These are phyloP conservation scores for Malus domestica DNA, from an alignment of 306 rosid species.

Conservation along the genomic window DNA sequence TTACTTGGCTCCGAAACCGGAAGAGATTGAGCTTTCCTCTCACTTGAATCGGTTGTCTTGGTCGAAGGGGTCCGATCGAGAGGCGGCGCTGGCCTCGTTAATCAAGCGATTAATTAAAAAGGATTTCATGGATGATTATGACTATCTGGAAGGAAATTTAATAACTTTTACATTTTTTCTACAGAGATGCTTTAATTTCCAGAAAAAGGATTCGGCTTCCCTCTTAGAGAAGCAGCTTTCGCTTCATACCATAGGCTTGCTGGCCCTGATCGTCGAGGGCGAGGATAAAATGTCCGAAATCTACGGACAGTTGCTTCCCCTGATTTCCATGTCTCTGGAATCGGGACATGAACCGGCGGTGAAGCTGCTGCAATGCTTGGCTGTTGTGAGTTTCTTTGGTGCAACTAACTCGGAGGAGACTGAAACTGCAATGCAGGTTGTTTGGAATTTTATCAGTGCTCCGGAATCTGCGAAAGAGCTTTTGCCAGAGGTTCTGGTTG, in stretches of 20 bases:
- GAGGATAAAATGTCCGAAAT: not conserved
- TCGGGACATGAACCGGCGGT: not conserved
- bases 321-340: not conserved
- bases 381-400: constrained; percentile 26
- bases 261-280: constrained; percentile 8
- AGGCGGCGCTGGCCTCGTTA: constrained; percentile 5
- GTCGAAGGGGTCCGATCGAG: constrained; percentile 4
- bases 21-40: not conserved
- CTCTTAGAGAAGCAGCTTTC: constrained; percentile 14
- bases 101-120: not conserved
- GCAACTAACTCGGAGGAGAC: constrained; percentile 14
- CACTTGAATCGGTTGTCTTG: not conserved
- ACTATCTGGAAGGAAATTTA: constrained; percentile 1
- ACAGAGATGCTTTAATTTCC: not conserved
- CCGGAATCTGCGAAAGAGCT: constrained; percentile 5
- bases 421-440: constrained; percentile 21
- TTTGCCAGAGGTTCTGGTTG: constrained; percentile 7
- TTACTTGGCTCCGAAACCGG: not conserved
- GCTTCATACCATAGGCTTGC: constrained; percentile 16
- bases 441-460: constrained; percentile 21
- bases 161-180: constrained; percentile 7
- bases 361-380: constrained; percentile 24
- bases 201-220: constrained; percentile 20
- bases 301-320: not conserved
- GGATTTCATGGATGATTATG: not conserved